Evolutionary conservation across 2,329 filamentous ascomycete species (phyloP), one percentile per base, ranked within the genome.

Genomic region (Neurospora crassa): DNA sequence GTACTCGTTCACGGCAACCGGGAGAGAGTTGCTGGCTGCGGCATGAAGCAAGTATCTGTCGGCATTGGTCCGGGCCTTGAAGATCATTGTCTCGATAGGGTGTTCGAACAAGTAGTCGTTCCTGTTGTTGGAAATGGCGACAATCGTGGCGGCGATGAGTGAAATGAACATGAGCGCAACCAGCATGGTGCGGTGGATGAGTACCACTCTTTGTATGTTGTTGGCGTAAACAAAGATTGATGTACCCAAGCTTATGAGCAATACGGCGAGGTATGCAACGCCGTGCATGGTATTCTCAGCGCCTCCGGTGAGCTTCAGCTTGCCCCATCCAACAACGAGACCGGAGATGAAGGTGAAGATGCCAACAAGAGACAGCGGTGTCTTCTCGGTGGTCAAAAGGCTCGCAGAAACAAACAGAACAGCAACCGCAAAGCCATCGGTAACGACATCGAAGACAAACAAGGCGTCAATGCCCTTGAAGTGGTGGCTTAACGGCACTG

Each of bases 21-120:
- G 79, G 2, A 87, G 77, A 14, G 81, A 85, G 12, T 80, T 80
- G 75, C 86, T 88, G 16, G 82, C 80, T 2, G 80, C 80, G 1
- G 83, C 86, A 68, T 83, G 78, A 8, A 82, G 77, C 8, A 85
- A 76, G 86, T 86, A 89, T 10, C 84, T 81, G 73, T 85, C 83
- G 7, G 84, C 81, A 34, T 81, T 81, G 29, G 84, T 80, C 34
- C 84, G 81, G 2, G 82, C 81, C 45, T 82, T 81, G 74, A 85
- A 87, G 14, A 88, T 81, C 14, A 87, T 78, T 5, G 83, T 82
- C 67, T 83, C 81, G 42, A 88, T 77, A 0, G 86, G 85, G 70
- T 88, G 86, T 11, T 34, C 53, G 53, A 63, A 63, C 1, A 63
- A 18, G 29, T 63, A 63, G 29, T 63, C 53, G 8, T 63, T 63